phyloP scores from a whole-genome alignment of 148 eudicot species.

The Diospyros lotus region DNA sequence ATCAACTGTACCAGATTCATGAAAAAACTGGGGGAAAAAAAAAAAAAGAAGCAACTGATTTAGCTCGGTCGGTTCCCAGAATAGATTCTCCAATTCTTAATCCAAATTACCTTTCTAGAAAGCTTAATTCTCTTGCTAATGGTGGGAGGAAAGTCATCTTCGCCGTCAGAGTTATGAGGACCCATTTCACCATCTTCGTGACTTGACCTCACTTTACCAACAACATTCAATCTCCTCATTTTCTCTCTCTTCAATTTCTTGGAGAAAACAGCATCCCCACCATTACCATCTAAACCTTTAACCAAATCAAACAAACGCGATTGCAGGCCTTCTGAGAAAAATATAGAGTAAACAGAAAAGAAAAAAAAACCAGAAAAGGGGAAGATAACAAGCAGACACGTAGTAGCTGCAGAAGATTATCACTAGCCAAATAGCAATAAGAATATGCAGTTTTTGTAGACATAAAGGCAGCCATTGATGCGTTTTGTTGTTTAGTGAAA shows the following conservation, averaged over 20 bases:
- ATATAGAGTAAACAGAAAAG: neutral
- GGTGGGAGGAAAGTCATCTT: slow-evolving; percentile 25
- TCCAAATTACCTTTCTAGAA: slow-evolving; percentile 38
- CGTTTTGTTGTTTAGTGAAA: slow-evolving; percentile 21
- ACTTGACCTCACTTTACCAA: slow-evolving; percentile 11
- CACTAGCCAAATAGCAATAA: slow-evolving; percentile 14
- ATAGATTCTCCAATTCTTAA: neutral
- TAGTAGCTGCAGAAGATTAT: neutral
- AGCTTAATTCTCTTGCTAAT: slow-evolving; percentile 34
- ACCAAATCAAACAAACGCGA: neutral
- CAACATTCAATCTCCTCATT: slow-evolving; percentile 32
- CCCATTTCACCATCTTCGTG: slow-evolving; percentile 25
- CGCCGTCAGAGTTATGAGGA: slow-evolving; percentile 22
- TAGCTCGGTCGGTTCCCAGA: neutral
- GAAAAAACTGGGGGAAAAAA: slow-evolving; percentile 37
- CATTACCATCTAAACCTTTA: slow-evolving; percentile 20
- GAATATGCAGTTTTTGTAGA: neutral
- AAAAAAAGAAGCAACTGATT: neutral
- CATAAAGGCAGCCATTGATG: slow-evolving; percentile 25
- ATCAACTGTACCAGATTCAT: slow-evolving; percentile 35
- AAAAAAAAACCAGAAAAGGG: neutral
- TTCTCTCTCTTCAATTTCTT: slow-evolving; percentile 26
- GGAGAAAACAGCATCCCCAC: neutral
- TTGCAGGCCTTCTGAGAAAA: neutral
- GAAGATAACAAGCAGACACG: neutral